Percentiles rank a stretch among this genome's conserved stretches.
Evolutionary conservation across 2,329 filamentous ascomycete genomes (phyloP).

Genomic region (Penicillium olsonii): DNA sequence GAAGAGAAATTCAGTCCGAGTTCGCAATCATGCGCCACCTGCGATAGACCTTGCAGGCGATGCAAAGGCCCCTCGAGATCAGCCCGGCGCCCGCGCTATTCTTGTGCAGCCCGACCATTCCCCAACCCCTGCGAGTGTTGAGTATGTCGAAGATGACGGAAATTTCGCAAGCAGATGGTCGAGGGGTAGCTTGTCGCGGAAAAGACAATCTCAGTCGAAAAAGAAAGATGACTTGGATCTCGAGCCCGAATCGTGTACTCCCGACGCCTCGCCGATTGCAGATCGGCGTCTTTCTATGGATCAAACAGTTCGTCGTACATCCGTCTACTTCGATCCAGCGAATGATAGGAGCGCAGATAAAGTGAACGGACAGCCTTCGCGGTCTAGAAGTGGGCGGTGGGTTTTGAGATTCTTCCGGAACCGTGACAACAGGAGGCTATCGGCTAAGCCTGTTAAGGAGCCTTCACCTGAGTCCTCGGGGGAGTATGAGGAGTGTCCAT

Average conservation of each 20-base stretch:
- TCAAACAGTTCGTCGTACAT: neutral
- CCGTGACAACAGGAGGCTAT: conserved; percentile 11
- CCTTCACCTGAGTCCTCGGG: conserved; percentile 10
- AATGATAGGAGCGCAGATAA: conserved; percentile 1
- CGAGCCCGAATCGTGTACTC: neutral
- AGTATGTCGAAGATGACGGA: conserved; percentile 8
- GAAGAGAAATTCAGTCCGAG: conserved; percentile 3
- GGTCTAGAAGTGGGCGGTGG: conserved; percentile 16
- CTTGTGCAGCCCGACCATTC: neutral
- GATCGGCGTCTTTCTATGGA: conserved; percentile 2
- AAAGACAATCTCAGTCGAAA: neutral
- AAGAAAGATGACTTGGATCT: neutral
- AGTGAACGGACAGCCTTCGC: conserved; percentile 3
- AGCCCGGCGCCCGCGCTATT: neutral
- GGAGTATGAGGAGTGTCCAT: conserved; percentile 12
- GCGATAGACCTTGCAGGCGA: neutral
- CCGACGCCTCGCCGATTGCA: neutral
- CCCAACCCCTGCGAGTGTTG: neutral
- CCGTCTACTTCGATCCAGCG: conserved; percentile 3
- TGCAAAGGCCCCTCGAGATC: neutral
- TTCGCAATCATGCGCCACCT: neutral
- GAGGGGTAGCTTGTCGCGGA: neutral
- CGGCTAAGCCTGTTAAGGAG: conserved; percentile 9
- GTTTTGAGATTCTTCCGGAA: conserved; percentile 14
- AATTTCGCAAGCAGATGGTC: conserved; percentile 3